Evolutionary conservation across 805 yeast genomes (phyloP).

Genomic region (Komagataella phaffii): DNA sequence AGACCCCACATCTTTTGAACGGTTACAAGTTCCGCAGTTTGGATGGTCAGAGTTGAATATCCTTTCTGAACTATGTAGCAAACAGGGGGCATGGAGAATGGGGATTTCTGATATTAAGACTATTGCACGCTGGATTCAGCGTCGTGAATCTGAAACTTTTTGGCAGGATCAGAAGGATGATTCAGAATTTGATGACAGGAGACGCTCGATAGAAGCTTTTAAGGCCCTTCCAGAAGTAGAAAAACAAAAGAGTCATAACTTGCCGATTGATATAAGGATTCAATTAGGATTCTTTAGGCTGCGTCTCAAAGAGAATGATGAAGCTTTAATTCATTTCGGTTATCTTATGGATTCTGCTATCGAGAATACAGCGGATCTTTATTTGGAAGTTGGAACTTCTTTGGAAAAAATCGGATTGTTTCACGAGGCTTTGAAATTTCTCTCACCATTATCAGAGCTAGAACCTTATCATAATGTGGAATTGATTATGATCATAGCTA

Average conservation of each 20-base stretch:
- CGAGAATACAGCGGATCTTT: constrained; percentile 58
- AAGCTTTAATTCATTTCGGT: constrained; percentile 61
- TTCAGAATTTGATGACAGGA: constrained; percentile 70
- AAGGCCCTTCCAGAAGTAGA: constrained; percentile 26
- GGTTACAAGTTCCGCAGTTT: constrained; percentile 33
- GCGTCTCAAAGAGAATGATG: constrained; percentile 45
- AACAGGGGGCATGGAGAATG: constrained; percentile 45
- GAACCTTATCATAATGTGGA: constrained; percentile 40
- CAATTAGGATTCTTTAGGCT: constrained; percentile 70
- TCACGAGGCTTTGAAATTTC: constrained; percentile 64
- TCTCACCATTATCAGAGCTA: constrained; percentile 40
- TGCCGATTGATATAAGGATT: constrained; percentile 82
- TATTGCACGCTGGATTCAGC: constrained; percentile 75
- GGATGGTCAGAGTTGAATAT: constrained; percentile 87
- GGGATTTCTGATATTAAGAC: constrained; percentile 56
- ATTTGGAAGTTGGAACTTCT: constrained; percentile 61
- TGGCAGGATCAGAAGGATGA: constrained; percentile 63
- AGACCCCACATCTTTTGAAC: constrained; percentile 5
- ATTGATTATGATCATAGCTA: constrained; percentile 49
- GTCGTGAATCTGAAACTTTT: constrained; percentile 46
- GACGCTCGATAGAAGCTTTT: constrained; percentile 33
- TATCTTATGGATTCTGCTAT: constrained; percentile 39
- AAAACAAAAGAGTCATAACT: constrained; percentile 23
- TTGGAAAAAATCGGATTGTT: constrained; percentile 56
- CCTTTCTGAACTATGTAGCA: constrained; percentile 65